Percentiles rank a stretch among this genome's conserved stretches.
Evolutionary conservation across 768 basidiomycete genomes (phyloP).

Genomic region (Cubamyces sp.): DNA sequence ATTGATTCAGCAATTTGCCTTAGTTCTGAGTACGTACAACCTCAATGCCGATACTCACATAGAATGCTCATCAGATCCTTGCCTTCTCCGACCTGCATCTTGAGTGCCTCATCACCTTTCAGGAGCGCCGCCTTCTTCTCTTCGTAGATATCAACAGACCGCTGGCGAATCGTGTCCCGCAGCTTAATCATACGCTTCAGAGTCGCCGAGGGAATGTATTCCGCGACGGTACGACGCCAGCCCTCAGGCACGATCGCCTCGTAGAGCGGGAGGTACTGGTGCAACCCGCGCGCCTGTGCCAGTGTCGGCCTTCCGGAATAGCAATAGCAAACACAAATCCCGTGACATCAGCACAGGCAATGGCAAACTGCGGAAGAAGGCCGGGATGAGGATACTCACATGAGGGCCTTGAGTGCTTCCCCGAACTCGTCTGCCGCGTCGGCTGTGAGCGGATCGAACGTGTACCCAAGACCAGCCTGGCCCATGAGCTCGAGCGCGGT

Average conservation of each 20-base stretch:
- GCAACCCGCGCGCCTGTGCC: constrained; percentile 43
- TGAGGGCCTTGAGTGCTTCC: constrained; percentile 28
- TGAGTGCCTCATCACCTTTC: constrained; percentile 24
- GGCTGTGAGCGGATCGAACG: constrained; percentile 41
- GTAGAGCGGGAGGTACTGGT: constrained; percentile 47
- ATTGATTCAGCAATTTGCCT: too few species aligned
- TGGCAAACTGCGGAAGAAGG: neutral
- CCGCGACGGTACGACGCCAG: constrained; percentile 37
- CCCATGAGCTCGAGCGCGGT: constrained; percentile 43
- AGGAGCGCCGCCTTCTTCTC: constrained; percentile 26
- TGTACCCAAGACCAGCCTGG: constrained; percentile 48
- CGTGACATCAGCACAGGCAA: constrained; percentile 29
- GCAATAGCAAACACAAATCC: constrained; percentile 30
- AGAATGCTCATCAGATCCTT: constrained; percentile 36
- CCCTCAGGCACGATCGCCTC: constrained; percentile 37
- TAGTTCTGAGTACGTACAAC: too few species aligned
- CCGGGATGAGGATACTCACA: constrained; percentile 27
- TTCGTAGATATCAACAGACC: constrained; percentile 22
- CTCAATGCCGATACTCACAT: too few species aligned
- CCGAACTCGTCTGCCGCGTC: constrained; percentile 27
- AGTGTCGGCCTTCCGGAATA: neutral
- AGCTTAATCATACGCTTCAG: constrained; percentile 18
- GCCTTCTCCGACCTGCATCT: constrained; percentile 17
- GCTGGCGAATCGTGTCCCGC: constrained; percentile 15
- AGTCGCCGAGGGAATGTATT: constrained; percentile 11